Evolutionary conservation across 768 basidiomycete species (phyloP).

Genomic region (Filobasidium floriforme): DNA sequence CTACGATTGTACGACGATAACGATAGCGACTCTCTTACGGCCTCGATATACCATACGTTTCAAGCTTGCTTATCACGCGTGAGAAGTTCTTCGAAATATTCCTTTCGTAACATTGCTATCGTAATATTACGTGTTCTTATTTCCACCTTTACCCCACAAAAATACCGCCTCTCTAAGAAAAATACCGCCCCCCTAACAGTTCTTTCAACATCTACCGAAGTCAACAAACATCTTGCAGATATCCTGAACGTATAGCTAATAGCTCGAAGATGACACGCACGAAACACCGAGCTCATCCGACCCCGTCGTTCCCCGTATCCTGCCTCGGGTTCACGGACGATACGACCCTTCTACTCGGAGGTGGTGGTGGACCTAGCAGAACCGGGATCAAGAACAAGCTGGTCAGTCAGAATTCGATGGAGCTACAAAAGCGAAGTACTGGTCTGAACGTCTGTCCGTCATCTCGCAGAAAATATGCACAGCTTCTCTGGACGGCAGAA

Average conservation of each 20-base stretch:
- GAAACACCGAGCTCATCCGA: slow-evolving; percentile 66
- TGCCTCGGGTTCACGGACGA: slow-evolving; percentile 70
- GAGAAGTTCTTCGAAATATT: too few relatives aligned
- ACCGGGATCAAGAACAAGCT: slow-evolving; percentile 92
- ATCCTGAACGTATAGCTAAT: not conserved
- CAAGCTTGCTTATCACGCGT: too few relatives aligned
- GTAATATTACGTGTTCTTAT: too few relatives aligned
- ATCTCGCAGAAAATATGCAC: slow-evolving; percentile 38
- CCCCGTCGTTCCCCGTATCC: slow-evolving; percentile 80
- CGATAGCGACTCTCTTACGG: too few relatives aligned
- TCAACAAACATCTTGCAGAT: not conserved
- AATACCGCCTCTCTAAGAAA: too few relatives aligned
- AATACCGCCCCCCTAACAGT: too few relatives aligned
- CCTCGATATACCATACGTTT: too few relatives aligned
- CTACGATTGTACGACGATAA: too few relatives aligned
- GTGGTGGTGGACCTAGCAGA: slow-evolving; percentile 76
- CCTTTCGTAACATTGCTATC: too few relatives aligned
- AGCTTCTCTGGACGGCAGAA: slow-evolving; percentile 37
- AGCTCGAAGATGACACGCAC: slow-evolving; percentile 58
- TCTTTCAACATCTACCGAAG: too few relatives aligned
- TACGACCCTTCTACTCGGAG: slow-evolving; percentile 66
- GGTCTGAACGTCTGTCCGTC: not conserved
- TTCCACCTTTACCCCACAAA: too few relatives aligned
- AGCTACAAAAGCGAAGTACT: not conserved
- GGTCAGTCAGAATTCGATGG: slow-evolving; percentile 50